These are phyloP conservation scores for Gossypium australe DNA, from an alignment of 345 rosid species.

Conservation along the genomic window DNA sequence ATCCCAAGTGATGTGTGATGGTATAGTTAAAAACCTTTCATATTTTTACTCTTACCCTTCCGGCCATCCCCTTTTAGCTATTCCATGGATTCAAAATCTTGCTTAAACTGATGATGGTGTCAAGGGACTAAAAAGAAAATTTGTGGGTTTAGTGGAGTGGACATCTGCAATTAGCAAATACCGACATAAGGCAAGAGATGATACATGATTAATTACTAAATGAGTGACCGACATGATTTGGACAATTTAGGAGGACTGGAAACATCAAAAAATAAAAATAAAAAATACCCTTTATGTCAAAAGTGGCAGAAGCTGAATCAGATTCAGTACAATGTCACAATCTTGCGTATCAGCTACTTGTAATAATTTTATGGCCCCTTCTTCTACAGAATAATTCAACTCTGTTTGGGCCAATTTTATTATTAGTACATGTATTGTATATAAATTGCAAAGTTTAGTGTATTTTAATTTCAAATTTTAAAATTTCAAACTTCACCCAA, in stretches of 20 bases:
- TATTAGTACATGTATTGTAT: no score
- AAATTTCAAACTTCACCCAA: no score
- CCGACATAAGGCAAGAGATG: not conserved
- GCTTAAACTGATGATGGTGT: not conserved
- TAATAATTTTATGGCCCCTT: not conserved
- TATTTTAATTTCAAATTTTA: no score
- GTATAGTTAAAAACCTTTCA: not conserved
- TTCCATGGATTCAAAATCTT: not conserved
- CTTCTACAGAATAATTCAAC: not conserved
- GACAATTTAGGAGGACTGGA: not conserved
- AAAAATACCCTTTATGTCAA: not conserved
- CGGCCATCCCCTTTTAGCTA: not conserved
- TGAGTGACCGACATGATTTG: not conserved
- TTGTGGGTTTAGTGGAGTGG: not conserved
- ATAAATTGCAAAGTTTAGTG: no score
- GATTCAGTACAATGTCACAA: not conserved
- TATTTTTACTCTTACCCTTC: not conserved
- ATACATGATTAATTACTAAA: not conserved
- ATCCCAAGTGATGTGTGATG: not conserved
- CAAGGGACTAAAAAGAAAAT: not conserved
- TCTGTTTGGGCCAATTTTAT: not conserved
- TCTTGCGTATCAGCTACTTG: not conserved
- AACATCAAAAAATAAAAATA: not conserved
- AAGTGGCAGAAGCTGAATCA: not conserved
- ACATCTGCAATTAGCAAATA: not conserved